A percentile compares a stretch with the other conserved stretches of the same genome.
These are phyloP conservation scores for Copromyces sp. DNA, from an alignment of 495 filamentous ascomycete species.

Conservation along the genomic window DNA sequence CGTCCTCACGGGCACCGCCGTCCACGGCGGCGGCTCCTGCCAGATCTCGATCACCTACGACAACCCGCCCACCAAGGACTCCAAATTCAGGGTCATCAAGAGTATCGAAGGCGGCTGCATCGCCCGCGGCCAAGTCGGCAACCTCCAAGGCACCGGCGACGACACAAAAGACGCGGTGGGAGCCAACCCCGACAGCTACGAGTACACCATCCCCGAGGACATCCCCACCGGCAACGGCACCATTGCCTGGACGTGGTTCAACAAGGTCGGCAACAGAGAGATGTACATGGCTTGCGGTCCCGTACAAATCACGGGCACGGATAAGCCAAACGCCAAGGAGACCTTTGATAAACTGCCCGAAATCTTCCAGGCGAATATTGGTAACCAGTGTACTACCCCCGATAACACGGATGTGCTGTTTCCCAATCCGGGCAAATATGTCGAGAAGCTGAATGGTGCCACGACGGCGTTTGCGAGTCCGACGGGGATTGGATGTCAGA, in stretches of 20 bases:
- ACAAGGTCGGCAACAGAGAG: constrained; percentile 74
- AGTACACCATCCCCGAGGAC: constrained; percentile 45
- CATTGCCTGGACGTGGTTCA: constrained; percentile 84
- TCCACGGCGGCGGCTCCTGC: constrained; percentile 78
- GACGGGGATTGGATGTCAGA: not conserved
- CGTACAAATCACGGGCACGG: constrained; percentile 43
- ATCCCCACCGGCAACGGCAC: constrained; percentile 52
- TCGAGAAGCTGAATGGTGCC: constrained; percentile 13
- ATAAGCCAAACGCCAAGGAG: not conserved
- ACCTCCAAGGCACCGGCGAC: constrained; percentile 21
- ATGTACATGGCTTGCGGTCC: constrained; percentile 90
- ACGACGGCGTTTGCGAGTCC: not conserved
- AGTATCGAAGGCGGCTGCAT: constrained; percentile 71
- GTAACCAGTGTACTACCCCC: constrained; percentile 30
- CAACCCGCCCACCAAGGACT: constrained; percentile 40
- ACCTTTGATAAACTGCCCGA: constrained; percentile 24
- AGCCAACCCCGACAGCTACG: constrained; percentile 11
- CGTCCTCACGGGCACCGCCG: constrained; percentile 49
- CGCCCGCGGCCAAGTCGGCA: constrained; percentile 31
- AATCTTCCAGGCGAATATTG: constrained; percentile 41
- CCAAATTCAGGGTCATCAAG: constrained; percentile 66
- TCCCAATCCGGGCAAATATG: constrained; percentile 51
- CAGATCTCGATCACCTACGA: constrained; percentile 76
- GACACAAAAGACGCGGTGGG: not conserved
- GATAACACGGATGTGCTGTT: constrained; percentile 42